Evolutionary conservation across 148 eudicot species (phyloP), one percentile per base, ranked within the genome.

Genomic region (Linanthus parryae): DNA sequence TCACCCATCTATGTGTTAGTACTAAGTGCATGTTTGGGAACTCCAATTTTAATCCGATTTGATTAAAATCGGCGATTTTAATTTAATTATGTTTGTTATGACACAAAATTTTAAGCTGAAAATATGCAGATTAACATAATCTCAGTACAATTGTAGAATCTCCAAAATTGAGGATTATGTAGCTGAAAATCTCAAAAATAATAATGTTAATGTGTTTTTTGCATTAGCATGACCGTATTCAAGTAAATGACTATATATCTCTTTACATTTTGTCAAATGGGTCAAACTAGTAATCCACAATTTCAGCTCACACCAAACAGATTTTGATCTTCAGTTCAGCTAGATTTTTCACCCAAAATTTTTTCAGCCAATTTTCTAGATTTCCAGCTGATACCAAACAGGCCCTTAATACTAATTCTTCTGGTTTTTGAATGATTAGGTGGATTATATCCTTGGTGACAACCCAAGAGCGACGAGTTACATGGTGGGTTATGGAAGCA

Each of bases 401-500:
- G n/a, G 15, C 3, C 15, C 18, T 41, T 41, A 9, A 14, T 28
- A 28, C 35, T 31, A n/a, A 21, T 9, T 30, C 2, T 36, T 27
- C 18, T 36, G 7, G 5, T 19, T 31, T 38, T 26, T 15, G 13
- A 29, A 38, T 5, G 18, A 33, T 49, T 36, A 84, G 86, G 69
- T 80, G 52, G 85, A 85, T 61, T 85, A 85, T 53, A 81, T 85
- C 40, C 83, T 85, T 19, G 94, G 94, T 34, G 80, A 78, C 70
- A 85, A 85, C 66, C 94, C 87, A 24, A 72, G 75, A 59, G 75
- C 76, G 26, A 70, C 79, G 26, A 79, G 90, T 61, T 84, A 88
- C 70, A 72, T 88, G 89, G 94, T 88, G 6, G 97, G 96, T 4
- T 81, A 70, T 20, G 88, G 86, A 37, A 73, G 46, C 56, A 73